Percentiles rank a stretch among this genome's conserved stretches.
Conservation (phyloP, 2,329 filamentous ascomycete genomes). For the Alternaria longipes region DNA sequence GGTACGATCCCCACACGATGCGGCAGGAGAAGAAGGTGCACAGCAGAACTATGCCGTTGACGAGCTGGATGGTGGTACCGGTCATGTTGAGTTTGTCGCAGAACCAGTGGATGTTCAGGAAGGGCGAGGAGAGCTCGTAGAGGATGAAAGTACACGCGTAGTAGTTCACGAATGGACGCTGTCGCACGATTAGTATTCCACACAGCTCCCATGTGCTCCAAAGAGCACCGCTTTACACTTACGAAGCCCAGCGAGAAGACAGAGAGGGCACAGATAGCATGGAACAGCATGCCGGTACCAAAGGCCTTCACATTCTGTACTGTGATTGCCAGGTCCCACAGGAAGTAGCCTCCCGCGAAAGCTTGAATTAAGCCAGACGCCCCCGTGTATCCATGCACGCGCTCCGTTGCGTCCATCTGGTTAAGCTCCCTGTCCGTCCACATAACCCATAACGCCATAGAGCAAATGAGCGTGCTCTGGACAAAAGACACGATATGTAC, state of each 20-base stretch:
- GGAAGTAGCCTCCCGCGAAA: conserved; percentile 81
- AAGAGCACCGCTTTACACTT: conserved; percentile 50
- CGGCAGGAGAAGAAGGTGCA: conserved; percentile 79
- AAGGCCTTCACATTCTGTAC: conserved; percentile 74
- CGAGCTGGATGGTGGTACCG: conserved; percentile 75
- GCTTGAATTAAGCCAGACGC: conserved; percentile 76
- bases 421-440: conserved; percentile 70
- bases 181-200: conserved; percentile 8
- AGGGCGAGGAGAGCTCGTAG: conserved; percentile 85
- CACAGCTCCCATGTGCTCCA: background rate
- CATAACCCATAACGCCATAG: conserved; percentile 78
- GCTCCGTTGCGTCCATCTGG: conserved; percentile 71
- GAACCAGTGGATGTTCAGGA: conserved; percentile 92
- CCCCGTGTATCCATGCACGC: conserved; percentile 81
- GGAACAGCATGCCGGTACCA: conserved; percentile 77
- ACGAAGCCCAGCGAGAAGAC: conserved; percentile 85
- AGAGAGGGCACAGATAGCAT: conserved; percentile 76
- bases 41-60: conserved; percentile 79
- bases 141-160: conserved; percentile 84
- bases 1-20: conserved; percentile 79
- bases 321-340: conserved; percentile 82
- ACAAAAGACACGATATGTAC: conserved; percentile 85
- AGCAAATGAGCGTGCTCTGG: conserved; percentile 77
- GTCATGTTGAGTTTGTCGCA: conserved; percentile 87
- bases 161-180: conserved; percentile 87